Conservation (phyloP, 495 filamentous ascomycete species). For the Neurospora cerealis region DNA sequence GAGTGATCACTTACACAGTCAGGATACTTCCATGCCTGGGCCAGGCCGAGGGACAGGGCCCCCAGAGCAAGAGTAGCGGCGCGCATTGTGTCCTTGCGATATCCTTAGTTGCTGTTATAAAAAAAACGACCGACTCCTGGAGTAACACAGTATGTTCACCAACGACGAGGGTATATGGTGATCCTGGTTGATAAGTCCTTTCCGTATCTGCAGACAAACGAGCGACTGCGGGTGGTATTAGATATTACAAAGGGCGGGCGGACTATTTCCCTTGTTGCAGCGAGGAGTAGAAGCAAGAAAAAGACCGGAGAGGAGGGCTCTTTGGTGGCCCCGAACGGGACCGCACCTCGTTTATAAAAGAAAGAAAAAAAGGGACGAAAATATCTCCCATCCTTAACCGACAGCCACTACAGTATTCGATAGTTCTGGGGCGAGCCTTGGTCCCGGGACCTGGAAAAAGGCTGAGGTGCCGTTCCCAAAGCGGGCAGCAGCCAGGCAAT, state of each 20-base stretch:
- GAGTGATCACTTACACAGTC: constrained; percentile 18
- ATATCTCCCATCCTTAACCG: neutral
- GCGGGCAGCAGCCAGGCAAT: neutral
- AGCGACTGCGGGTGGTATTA: neutral
- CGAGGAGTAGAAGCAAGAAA: neutral
- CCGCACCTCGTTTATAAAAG: neutral
- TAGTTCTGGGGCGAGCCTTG: neutral
- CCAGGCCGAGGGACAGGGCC: constrained; percentile 16
- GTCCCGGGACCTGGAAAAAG: neutral
- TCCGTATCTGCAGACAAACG: neutral
- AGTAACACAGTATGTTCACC: neutral
- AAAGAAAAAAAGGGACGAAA: neutral
- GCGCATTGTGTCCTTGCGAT: constrained; percentile 7
- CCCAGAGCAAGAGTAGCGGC: constrained; percentile 9
- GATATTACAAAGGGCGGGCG: neutral
- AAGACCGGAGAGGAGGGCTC: neutral
- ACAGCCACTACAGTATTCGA: neutral
- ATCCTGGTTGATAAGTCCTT: neutral
- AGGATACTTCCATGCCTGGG: constrained; percentile 18
- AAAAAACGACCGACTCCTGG: neutral
- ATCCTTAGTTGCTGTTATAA: neutral
- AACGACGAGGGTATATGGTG: neutral
- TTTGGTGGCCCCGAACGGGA: neutral
- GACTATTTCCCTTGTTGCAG: neutral
- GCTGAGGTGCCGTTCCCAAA: neutral